Conservation (phyloP, 495 filamentous ascomycete genomes). For the Neurospora sp. region DNA sequence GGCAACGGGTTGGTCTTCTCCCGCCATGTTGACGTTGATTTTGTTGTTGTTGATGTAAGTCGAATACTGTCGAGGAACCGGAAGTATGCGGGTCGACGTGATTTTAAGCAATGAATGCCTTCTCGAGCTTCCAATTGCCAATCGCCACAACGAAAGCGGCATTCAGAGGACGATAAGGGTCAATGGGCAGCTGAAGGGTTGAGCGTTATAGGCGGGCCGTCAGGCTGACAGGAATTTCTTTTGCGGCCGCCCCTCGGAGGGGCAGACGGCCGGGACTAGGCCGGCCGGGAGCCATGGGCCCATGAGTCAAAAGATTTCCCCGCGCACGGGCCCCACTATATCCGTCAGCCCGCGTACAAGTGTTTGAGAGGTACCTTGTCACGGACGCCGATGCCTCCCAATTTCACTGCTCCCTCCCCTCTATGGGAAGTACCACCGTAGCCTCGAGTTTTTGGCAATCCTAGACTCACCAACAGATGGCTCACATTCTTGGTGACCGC, state of each 20-base stretch:
- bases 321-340: background rate
- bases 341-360: background rate
- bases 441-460: background rate
- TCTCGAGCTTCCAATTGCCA: conserved; percentile 15
- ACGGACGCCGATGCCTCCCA: background rate
- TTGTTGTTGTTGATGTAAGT: conserved; percentile 1
- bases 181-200: conserved; percentile 7
- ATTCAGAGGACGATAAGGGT: conserved; percentile 22
- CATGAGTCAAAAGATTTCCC: background rate
- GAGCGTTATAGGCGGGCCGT: background rate
- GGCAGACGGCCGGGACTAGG: background rate
- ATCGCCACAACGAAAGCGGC: conserved; percentile 21
- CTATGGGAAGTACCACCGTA: background rate
- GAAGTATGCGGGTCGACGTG: conserved; percentile 10
- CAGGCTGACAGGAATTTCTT: background rate
- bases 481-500: background rate
- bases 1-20: conserved; percentile 6
- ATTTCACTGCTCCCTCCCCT: background rate
- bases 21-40: conserved; percentile 13
- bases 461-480: background rate
- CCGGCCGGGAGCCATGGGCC: background rate
- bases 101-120: conserved; percentile 15
- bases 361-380: background rate
- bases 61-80: conserved; percentile 14
- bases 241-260: background rate